Evolutionary conservation across 306 rosid genomes (phyloP), one percentile per base, ranked within the genome.

Genomic region (Vigna hirtella): DNA sequence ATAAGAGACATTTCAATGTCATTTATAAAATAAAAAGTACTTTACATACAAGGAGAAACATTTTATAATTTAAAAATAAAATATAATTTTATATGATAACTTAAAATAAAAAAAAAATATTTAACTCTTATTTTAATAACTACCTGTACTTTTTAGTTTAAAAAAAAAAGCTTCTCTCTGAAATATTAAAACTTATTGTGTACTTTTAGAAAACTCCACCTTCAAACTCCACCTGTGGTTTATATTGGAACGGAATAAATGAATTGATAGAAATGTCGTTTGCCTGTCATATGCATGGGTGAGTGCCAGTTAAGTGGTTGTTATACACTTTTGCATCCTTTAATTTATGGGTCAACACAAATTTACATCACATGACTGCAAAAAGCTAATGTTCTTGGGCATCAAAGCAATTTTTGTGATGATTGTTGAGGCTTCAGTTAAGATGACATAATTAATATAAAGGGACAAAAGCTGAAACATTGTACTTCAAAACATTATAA

Each of bases 401-500:
- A 18, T 6, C 28, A 9, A 58, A 57, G 17, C 17, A 8, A 59
- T 17, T 55, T 3, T 55, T 22, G 61, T 20, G 15, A 20, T 12
- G 30, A 63, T 38, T 50, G 57, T 81, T 76, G 7, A 69, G 30
- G 10, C 45, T 40, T 9, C 45, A 8, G 2, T 40, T 2, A 15
- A 45, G 61, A 52, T 53, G 53, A 18, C 18, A 53, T 66, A 6
- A 63, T 43, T 43, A 82, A 30, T 28, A 11, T 52, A 42, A 9
- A 40, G 48, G 57, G 58, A 40, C 50, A 77, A 77, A 73, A 32
- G 56, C 59, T 51, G 64, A 52, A 11, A 51, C n/a, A 40, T 3
- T 57, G 69, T 70, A 82, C 55, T 70, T 82, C 32, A 9, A 70
- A 22, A 58, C 13, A 47, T 49, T 62, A 24, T 13, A 62, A 24